phyloP scores from a whole-genome alignment of 2,329 filamentous ascomycete genomes.

The Alternaria incomplexa region DNA sequence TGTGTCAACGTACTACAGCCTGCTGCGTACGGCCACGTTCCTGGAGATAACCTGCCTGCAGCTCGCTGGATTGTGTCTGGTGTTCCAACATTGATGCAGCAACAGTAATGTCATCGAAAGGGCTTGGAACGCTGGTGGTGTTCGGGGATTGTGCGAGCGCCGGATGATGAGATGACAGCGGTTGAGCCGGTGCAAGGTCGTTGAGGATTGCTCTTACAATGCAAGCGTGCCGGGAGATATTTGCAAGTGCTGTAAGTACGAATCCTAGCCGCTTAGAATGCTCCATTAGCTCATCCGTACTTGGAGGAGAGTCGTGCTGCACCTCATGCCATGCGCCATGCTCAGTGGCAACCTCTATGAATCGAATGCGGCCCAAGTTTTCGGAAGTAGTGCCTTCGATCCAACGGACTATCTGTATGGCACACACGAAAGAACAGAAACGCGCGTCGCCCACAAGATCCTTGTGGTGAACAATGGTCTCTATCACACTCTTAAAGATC shows the following conservation, averaged over 20 bases:
- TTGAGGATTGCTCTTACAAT: background rate
- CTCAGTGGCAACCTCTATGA: background rate
- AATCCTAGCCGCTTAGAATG: background rate
- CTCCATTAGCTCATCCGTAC: background rate
- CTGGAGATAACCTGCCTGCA: background rate
- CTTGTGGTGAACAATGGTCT: background rate
- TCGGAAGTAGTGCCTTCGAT: background rate
- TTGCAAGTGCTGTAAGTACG: background rate
- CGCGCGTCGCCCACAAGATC: background rate
- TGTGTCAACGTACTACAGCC: background rate
- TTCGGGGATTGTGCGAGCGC: background rate
- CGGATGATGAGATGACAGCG: rapidly evolving
- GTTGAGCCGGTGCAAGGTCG: background rate
- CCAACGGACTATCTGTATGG: background rate
- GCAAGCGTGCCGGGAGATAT: background rate
- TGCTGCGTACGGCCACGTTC: background rate
- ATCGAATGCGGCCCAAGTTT: background rate
- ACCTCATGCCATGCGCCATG: background rate
- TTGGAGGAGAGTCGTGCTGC: background rate
- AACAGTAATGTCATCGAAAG: rapidly evolving
- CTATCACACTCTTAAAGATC: background rate
- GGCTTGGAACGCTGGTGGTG: rapidly evolving
- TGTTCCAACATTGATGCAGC: background rate
- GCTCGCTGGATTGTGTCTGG: background rate
- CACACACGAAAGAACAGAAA: background rate